Conservation (phyloP, 2,329 filamentous ascomycete genomes). For the Fusarium solani-melongenae region DNA sequence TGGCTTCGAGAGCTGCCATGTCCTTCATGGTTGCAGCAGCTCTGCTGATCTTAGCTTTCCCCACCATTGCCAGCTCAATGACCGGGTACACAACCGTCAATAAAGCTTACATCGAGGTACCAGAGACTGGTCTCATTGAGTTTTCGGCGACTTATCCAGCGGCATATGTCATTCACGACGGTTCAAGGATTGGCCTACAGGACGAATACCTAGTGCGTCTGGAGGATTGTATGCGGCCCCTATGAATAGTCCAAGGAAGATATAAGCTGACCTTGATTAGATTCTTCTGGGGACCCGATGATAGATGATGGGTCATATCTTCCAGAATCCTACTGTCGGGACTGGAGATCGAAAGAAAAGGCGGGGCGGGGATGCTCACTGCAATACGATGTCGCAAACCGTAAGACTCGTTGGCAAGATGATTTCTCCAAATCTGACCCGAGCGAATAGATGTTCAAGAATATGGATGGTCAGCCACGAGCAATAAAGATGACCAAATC, state of each 20-base stretch:
- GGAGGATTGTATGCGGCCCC: neutral
- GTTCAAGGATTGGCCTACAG: neutral
- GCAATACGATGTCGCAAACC: neutral
- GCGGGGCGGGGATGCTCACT: neutral
- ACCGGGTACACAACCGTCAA: slow-evolving; percentile 13
- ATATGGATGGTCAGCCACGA: neutral
- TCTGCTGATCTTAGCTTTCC: slow-evolving; percentile 1
- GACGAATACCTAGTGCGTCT: neutral
- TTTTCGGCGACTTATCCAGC: rapidly evolving
- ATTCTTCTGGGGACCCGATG: neutral
- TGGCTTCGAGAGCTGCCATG: slow-evolving; percentile 3
- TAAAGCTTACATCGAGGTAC: neutral
- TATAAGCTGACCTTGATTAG: neutral
- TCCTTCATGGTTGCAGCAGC: neutral
- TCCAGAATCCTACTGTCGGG: neutral
- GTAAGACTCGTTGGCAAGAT: neutral
- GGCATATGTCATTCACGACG: slow-evolving; percentile 6
- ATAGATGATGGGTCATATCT: neutral
- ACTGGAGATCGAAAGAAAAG: neutral
- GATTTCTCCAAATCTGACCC: neutral
- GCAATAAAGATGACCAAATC: rapidly evolving
- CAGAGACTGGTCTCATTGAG: rapidly evolving
- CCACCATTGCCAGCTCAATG: slow-evolving; percentile 13
- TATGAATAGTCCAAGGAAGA: neutral
- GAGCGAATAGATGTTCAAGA: neutral